phyloP scores from a whole-genome alignment of 2,329 filamentous ascomycete species.

The Alternaria triticina region DNA sequence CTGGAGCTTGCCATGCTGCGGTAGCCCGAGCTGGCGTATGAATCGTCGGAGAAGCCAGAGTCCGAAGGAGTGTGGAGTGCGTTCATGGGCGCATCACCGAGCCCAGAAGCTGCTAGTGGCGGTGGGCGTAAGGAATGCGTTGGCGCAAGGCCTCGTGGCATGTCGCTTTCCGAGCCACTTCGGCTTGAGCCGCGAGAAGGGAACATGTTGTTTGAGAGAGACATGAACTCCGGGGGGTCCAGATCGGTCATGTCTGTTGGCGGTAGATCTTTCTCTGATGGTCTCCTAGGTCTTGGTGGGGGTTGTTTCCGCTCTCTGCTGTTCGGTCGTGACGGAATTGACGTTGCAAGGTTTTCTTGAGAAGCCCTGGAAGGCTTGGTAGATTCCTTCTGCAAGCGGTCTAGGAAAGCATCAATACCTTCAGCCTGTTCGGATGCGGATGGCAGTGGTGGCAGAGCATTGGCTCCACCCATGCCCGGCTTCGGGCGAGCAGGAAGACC shows the following conservation, averaged over 20 bases:
- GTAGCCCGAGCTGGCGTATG: constrained; percentile 41
- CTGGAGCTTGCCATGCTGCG: constrained; percentile 46
- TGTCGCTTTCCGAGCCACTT: constrained; percentile 23
- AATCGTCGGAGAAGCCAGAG: constrained; percentile 50
- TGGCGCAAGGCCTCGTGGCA: constrained; percentile 6
- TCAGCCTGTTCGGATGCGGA: constrained; percentile 32
- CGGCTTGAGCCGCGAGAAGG: constrained; percentile 33
- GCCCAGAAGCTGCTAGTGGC: constrained; percentile 25
- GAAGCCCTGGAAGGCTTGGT: constrained; percentile 20
- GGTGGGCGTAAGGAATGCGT: constrained; percentile 27
- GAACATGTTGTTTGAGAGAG: constrained; percentile 27
- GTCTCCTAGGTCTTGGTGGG: constrained; percentile 30
- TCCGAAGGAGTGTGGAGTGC: constrained; percentile 48
- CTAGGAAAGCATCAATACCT: constrained; percentile 48
- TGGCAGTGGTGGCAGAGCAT: constrained; percentile 30
- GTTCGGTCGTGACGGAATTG: constrained; percentile 30
- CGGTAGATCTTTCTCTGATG: constrained; percentile 36
- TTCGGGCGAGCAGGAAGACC: constrained; percentile 34
- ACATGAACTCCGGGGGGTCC: constrained; percentile 23
- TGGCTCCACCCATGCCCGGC: constrained; percentile 17
- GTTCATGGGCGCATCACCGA: constrained; percentile 33
- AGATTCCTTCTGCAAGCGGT: constrained; percentile 45
- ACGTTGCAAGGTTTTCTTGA: constrained; percentile 21
- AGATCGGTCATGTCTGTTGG: constrained; percentile 28
- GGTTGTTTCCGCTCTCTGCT: constrained; percentile 26